Percentiles rank a stretch among this genome's conserved stretches.
Conservation (phyloP, 345 rosid species). For the Syzygium grande region DNA sequence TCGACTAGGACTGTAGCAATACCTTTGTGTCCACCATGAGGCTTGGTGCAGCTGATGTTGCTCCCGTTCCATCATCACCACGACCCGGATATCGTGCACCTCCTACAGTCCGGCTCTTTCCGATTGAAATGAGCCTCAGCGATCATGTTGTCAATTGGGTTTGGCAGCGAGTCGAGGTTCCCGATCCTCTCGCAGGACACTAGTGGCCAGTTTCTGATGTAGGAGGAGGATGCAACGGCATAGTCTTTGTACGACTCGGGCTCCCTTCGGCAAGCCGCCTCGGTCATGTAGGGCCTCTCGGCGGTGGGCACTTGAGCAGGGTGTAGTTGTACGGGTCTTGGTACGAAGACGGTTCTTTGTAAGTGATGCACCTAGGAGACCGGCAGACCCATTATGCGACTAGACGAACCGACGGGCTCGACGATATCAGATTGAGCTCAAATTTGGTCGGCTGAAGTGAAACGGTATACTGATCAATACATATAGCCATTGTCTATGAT, state of each 20-base stretch:
- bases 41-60: background rate
- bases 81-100: accelerated
- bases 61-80: background rate
- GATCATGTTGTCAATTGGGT: background rate
- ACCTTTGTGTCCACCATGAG: background rate
- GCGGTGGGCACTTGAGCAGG: too few species aligned
- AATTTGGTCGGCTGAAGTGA: too few species aligned
- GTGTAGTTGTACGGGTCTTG: too few species aligned
- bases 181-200: background rate
- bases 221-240: background rate
- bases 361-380: too few species aligned
- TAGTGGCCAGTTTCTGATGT: background rate
- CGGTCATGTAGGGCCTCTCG: too few species aligned
- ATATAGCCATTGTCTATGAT: too few species aligned
- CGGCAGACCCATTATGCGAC: too few species aligned
- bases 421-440: too few species aligned
- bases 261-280: too few species aligned
- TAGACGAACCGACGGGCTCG: too few species aligned
- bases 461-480: too few species aligned
- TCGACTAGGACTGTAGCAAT: background rate
- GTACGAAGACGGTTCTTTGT: too few species aligned
- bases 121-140: accelerated
- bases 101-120: background rate
- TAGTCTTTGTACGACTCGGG: background rate
- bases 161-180: background rate